phyloP scores from a whole-genome alignment of 768 basidiomycete species.

The Suillus brevipes region DNA sequence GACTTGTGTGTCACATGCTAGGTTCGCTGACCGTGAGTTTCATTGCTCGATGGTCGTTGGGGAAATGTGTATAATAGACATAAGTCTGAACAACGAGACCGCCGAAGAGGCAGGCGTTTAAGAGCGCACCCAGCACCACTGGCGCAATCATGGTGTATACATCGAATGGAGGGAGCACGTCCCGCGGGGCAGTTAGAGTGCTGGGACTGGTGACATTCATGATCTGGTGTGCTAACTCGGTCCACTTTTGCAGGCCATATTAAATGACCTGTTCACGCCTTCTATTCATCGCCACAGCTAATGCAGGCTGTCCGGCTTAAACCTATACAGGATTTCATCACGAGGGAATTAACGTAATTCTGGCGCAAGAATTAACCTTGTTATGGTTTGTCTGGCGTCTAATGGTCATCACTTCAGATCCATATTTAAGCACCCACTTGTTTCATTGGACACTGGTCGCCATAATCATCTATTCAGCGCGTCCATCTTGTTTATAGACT shows the following conservation, averaged over 20 bases:
- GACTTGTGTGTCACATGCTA: neutral
- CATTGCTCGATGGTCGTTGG: slow-evolving; percentile 8
- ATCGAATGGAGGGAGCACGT: neutral
- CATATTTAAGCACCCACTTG: neutral
- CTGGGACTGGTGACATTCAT: neutral
- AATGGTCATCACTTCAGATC: neutral
- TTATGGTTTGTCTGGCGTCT: neutral
- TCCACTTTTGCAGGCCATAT: neutral
- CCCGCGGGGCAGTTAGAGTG: too few species aligned
- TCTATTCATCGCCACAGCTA: neutral
- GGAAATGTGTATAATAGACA: slow-evolving; percentile 16
- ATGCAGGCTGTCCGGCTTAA: neutral
- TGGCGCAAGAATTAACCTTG: neutral
- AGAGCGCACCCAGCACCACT: slow-evolving; percentile 16
- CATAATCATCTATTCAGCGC: neutral
- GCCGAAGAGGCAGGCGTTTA: slow-evolving; percentile 16
- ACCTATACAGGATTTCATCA: neutral
- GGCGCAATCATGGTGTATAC: slow-evolving; percentile 13
- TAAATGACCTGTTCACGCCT: neutral
- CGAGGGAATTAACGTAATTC: neutral
- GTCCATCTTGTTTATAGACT: neutral
- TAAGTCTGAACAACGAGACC: slow-evolving; percentile 13
- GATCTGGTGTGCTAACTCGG: neutral
- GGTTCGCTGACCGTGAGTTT: slow-evolving; percentile 8
- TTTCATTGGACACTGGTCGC: too few species aligned